These are phyloP conservation scores for Grosmannia serpens DNA, from an alignment of 2,329 filamentous ascomycete species.

Conservation along the genomic window DNA sequence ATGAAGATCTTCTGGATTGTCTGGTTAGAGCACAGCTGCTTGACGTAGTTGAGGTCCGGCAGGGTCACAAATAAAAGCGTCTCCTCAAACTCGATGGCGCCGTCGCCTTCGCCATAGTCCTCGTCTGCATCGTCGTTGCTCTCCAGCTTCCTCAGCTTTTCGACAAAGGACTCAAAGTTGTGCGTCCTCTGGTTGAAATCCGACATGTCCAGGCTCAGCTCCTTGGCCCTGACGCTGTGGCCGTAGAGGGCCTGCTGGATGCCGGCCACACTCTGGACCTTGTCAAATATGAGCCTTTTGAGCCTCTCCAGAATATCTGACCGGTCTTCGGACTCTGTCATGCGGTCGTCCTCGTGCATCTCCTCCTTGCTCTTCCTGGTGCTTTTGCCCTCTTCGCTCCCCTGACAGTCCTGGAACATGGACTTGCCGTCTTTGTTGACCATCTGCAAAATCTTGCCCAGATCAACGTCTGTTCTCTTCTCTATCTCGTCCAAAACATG, in stretches of 20 bases:
- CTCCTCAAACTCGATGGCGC: not conserved
- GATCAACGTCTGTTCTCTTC: no score
- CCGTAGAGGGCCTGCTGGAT: not conserved
- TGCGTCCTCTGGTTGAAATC: not conserved
- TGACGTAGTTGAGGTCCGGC: conserved; percentile 5
- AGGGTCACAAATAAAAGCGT: conserved; percentile 4
- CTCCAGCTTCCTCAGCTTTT: not conserved
- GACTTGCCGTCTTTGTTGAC: no score
- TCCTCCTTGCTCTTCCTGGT: no score
- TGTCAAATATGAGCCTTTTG: not conserved
- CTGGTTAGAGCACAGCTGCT: not conserved
- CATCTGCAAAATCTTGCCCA: no score
- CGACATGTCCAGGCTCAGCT: conserved; percentile 1
- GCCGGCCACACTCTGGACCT: not conserved
- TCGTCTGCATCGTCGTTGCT: not conserved
- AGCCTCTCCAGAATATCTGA: not conserved
- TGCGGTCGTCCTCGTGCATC: no score
- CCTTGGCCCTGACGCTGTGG: not conserved
- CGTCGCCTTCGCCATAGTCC: not conserved
- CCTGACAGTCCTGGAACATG: no score
- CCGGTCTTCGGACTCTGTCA: no score
- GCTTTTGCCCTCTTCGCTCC: no score
- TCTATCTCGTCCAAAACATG: no score
- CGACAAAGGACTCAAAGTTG: not conserved
- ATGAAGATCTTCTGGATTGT: conserved; percentile 3